Evolutionary conservation across 345 rosid genomes (phyloP), one percentile per base, ranked within the genome.

Genomic region (Camelina sativa): DNA sequence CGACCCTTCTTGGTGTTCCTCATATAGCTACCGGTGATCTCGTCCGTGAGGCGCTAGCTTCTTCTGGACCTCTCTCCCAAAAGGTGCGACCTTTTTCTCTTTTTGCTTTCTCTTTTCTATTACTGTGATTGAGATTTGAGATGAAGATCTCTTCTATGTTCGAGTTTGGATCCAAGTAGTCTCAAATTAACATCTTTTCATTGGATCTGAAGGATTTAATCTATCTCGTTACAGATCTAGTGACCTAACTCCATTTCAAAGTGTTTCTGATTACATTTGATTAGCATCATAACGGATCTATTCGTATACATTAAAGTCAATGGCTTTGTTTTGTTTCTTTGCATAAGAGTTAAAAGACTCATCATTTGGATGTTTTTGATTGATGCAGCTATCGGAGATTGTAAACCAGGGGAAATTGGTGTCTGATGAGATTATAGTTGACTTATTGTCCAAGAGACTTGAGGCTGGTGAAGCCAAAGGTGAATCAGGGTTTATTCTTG

Each of bases 11-110:
- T 62, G 90, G 91, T 19, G 92, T 90, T 47, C 97, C 98, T 57
- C 99, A 92, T 50, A 95, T 95, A 86, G 96, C 97, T 76, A 90
- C 97, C 37, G 98, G 97, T 55, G 98, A 95, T 85, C 97, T 92
- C 78, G 97, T 95, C 69, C 96, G 97, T 20, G 92, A 87, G 20
- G 99, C 85, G 81, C 90, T 92, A 50, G 83, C 89, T 74, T 84
- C 97, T 22, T 79, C 92, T 13, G 92, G 97, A 4, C 82, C 96
- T n/a, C 85, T 90, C 47, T 81, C 97, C 7, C 77, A 81, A 34
- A 91, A 90, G 89, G 97, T 90, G 5, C 53, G 58, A 16, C 11
- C 23, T 16, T 53, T 6, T 51, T 6, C 10, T 41, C 2, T 10
- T 15, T 11, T 2, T n/a, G 19, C 3, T 6, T 25, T 6, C 6